A percentile compares a stretch with the other conserved stretches of the same genome.
Evolutionary conservation across 805 yeast species (phyloP).

Genomic region (Komagataella populi): DNA sequence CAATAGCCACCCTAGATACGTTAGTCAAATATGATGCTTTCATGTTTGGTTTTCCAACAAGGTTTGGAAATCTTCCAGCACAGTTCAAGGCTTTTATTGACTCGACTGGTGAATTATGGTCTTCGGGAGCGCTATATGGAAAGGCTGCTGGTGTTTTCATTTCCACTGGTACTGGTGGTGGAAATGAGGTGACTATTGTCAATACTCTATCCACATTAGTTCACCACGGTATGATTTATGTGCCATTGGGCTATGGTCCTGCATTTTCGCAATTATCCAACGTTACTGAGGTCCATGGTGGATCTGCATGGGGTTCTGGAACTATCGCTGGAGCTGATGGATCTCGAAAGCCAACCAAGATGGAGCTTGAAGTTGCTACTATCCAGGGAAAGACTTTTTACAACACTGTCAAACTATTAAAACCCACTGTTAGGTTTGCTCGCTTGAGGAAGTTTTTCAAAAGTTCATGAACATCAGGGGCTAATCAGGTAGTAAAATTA

Average conservation of each 20-base stretch:
- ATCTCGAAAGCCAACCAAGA: conserved; percentile 47
- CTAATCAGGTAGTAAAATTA: too few species aligned
- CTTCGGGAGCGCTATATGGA: conserved; percentile 54
- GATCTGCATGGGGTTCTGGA: conserved; percentile 84
- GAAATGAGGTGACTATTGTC: conserved; percentile 62
- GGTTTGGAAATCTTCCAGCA: conserved; percentile 72
- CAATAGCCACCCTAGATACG: conserved; percentile 47
- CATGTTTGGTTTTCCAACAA: conserved; percentile 76
- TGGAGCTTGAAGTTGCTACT: conserved; percentile 50
- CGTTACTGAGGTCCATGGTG: conserved; percentile 60
- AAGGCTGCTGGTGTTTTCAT: conserved; percentile 65
- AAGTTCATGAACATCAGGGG: too few species aligned
- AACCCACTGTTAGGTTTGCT: too few species aligned
- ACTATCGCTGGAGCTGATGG: conserved; percentile 69
- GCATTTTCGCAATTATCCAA: conserved; percentile 39
- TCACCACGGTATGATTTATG: conserved; percentile 72
- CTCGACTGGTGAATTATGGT: conserved; percentile 72
- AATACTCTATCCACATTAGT: conserved; percentile 50
- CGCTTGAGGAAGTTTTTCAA: too few species aligned
- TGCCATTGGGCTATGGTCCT: conserved; percentile 64
- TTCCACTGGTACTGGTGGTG: conserved; percentile 74
- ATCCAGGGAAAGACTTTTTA: conserved; percentile 59
- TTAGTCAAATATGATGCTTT: conserved; percentile 63
- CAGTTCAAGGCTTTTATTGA: conserved; percentile 73
- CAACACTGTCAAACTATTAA: conserved; percentile 9